Evolutionary conservation across 768 basidiomycete genomes (phyloP).

Genomic region (Tricholoma bakamatsutake): DNA sequence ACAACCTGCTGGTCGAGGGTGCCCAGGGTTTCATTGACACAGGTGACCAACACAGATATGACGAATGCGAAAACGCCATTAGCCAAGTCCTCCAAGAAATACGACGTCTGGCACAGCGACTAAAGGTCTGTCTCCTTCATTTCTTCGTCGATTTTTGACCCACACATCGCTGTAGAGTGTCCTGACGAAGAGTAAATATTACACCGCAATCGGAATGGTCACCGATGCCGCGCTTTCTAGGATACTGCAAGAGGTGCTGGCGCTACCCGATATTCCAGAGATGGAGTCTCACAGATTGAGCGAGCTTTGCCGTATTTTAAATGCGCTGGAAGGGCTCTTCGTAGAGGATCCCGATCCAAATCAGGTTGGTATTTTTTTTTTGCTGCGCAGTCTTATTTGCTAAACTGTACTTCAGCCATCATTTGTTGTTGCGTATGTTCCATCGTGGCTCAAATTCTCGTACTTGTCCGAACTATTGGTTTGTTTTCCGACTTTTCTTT

Average conservation of each 20-base stretch:
- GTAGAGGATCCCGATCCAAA: conserved; percentile 52
- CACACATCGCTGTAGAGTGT: conserved; percentile 39
- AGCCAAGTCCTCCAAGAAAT: conserved; percentile 58
- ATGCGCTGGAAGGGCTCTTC: conserved; percentile 78
- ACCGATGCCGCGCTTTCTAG: conserved; percentile 62
- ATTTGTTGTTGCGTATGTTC: conserved; percentile 79
- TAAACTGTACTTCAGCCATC: conserved; percentile 44
- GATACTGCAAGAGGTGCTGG: conserved; percentile 68
- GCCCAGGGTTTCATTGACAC: conserved; percentile 66
- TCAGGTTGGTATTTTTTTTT: conserved; percentile 37
- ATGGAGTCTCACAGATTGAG: conserved; percentile 78
- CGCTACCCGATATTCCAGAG: conserved; percentile 81
- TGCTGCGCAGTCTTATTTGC: neutral
- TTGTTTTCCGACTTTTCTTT: conserved; percentile 23
- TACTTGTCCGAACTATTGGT: conserved; percentile 92
- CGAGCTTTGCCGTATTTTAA: conserved; percentile 76
- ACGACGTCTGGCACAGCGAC: conserved; percentile 52
- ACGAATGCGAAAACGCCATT: conserved; percentile 69
- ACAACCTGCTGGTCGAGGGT: conserved; percentile 40
- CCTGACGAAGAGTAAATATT: conserved; percentile 66
- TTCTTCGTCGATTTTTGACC: neutral
- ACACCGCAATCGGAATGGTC: conserved; percentile 63
- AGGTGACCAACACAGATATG: conserved; percentile 66
- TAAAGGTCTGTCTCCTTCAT: conserved; percentile 51
- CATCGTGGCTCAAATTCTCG: conserved; percentile 91